Evolutionary conservation across 768 basidiomycete genomes (phyloP).

Genomic region (Lanmaoa pseudosensibilis): DNA sequence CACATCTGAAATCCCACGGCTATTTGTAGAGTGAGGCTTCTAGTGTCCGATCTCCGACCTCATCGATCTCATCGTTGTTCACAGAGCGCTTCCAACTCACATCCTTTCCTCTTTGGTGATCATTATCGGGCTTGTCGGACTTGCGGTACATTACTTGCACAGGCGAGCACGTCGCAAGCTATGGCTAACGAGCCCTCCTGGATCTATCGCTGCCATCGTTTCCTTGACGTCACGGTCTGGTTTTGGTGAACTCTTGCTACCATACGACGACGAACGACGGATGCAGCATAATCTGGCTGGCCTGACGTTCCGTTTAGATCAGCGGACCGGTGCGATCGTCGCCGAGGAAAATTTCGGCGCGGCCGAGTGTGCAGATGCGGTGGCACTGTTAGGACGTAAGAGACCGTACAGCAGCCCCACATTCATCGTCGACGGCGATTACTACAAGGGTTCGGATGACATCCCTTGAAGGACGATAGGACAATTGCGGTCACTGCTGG

Average conservation of each 20-base stretch:
- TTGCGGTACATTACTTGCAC: constrained; percentile 49
- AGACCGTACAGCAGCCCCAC: constrained; percentile 2
- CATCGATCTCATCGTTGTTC: constrained; percentile 1
- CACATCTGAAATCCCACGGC: constrained; percentile 44
- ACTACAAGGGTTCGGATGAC: constrained; percentile 1
- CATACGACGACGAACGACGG: constrained; percentile 50
- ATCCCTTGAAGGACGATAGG: neutral
- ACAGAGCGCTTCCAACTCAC: constrained; percentile 55
- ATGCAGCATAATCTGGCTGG: constrained; percentile 51
- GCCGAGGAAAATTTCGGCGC: constrained; percentile 45
- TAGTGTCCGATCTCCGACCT: neutral
- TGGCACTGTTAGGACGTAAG: constrained; percentile 15
- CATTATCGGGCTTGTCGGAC: constrained; percentile 46
- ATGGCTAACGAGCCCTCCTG: constrained; percentile 54
- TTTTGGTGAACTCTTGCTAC: constrained; percentile 59
- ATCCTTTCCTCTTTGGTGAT: constrained; percentile 50
- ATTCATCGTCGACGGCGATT: constrained; percentile 4
- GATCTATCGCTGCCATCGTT: constrained; percentile 56
- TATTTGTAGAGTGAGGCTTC: constrained; percentile 56
- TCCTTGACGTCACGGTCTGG: constrained; percentile 61
- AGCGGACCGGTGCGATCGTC: constrained; percentile 59
- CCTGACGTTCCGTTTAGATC: constrained; percentile 55
- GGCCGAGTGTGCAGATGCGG: constrained; percentile 7
- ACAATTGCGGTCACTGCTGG: too few species aligned
- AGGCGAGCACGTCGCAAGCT: constrained; percentile 47